phyloP scores from a whole-genome alignment of 192 early-diverging fungal species.

The Rhizophagus sp. region DNA sequence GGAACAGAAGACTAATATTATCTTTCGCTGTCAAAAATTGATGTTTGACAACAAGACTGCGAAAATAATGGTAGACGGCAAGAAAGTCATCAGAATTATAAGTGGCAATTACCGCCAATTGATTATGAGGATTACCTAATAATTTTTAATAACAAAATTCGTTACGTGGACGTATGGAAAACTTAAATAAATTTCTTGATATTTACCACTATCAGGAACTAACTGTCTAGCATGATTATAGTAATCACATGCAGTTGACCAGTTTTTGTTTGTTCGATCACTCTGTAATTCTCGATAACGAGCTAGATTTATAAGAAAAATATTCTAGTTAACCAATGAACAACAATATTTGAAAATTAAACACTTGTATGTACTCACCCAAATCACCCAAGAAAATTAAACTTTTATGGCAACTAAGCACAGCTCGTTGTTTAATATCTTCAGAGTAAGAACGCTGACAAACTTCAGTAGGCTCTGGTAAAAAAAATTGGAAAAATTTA shows the following conservation, averaged over 20 bases:
- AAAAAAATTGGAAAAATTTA: neutral
- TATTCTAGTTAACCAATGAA: neutral
- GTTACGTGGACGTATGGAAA: neutral
- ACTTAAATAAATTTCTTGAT: neutral
- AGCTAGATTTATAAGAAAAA: constrained; percentile 35
- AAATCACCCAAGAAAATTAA: constrained; percentile 71
- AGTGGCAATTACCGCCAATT: constrained; percentile 70
- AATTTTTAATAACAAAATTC: neutral
- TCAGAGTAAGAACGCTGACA: constrained; percentile 27
- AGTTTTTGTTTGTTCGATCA: constrained; percentile 59
- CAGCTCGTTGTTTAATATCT: constrained; percentile 36
- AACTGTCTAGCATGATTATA: constrained; percentile 64
- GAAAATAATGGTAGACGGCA: constrained; percentile 51
- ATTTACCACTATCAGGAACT: constrained; percentile 52
- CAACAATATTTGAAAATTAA: constrained; percentile 1
- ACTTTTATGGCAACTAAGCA: constrained; percentile 50
- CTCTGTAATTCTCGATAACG: constrained; percentile 63
- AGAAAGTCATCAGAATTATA: constrained; percentile 52
- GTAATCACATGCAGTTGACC: constrained; percentile 56
- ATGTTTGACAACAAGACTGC: constrained; percentile 48
- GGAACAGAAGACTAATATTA: constrained; percentile 46
- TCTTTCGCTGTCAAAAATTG: constrained; percentile 51
- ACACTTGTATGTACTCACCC: constrained; percentile 38
- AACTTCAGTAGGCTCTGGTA: constrained; percentile 31
- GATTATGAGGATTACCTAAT: constrained; percentile 71